Base-by-base conservation (phyloP, 2,329 filamentous ascomycete species). In the Xylaria sp. region DNA sequence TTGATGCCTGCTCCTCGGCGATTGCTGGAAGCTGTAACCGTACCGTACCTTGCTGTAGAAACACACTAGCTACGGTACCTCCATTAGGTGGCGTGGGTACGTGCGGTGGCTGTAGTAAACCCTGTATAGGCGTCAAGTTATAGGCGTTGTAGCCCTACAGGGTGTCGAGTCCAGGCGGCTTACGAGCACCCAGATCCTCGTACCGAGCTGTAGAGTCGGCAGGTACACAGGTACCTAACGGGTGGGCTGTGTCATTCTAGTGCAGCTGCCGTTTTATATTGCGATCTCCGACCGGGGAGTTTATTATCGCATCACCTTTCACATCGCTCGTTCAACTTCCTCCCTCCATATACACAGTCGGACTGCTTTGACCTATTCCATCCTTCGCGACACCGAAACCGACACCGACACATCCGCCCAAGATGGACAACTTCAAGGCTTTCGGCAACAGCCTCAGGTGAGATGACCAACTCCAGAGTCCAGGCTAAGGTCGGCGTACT, bases 391-490 rank as follows among this genome's bases (percentile, higher is more conserved):
- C 23, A 30, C 23, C 23, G 23, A 30, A 6, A 18, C 53, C 61
- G 50, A 57, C 35, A 37, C 35, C 37, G 16, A 19, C 42, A 60
- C 49, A 23, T 37, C 30, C 9, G 54, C 57, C 59, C 58, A 60
- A 58, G 46, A 84, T 84, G 82, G 82, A 85, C 68, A 75, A 74
- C 65, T 84, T 85, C 76, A 83, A 82, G 72, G 82, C 77, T 67
- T 75, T 85, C 59, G 78, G 81, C 70, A 84, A 81, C 71, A 80
- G 76, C 71, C 71, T 85, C 70, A 80, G 77, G 82, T 84, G 76
- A 77, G 75, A 58, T 58, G 48, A 13, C 52, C 47, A 57, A 62
- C 58, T 44, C 59, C 37, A 30, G 53, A 57, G 61, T 59, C 48
- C 59, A 39, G 35, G 55, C 55, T 50, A 19, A 57, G 56, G 60